These are phyloP conservation scores for Pseudopithomyces maydicus DNA, from an alignment of 2,329 filamentous ascomycete species.

Conservation along the genomic window DNA sequence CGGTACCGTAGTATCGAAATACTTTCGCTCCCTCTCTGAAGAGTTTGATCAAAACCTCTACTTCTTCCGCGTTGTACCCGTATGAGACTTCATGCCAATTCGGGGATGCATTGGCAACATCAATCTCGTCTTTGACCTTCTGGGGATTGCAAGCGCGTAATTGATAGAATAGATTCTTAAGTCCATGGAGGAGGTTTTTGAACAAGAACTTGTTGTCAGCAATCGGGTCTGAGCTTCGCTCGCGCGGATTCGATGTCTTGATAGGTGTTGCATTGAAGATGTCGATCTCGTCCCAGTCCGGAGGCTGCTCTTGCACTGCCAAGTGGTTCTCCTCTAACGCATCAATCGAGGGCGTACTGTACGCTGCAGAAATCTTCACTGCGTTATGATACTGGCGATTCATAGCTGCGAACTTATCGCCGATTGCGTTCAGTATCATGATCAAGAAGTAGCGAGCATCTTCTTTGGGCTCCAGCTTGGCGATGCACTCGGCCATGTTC, in stretches of 20 bases:
- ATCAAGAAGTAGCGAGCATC: slow-evolving; percentile 95
- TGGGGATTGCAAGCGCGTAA: slow-evolving; percentile 84
- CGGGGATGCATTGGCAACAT: slow-evolving; percentile 75
- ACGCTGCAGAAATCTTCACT: slow-evolving; percentile 84
- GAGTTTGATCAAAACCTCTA: slow-evolving; percentile 93
- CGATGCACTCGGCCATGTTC: slow-evolving; percentile 98
- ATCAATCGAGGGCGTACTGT: slow-evolving; percentile 68
- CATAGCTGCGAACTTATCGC: slow-evolving; percentile 98
- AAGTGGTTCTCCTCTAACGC: slow-evolving; percentile 78
- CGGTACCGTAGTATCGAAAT: slow-evolving; percentile 95
- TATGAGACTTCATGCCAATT: slow-evolving; percentile 97
- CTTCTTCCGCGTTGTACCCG: slow-evolving; percentile 96
- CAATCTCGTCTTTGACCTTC: slow-evolving; percentile 63
- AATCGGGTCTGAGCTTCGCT: slow-evolving; percentile 87
- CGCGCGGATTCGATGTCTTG: slow-evolving; percentile 88
- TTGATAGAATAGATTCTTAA: slow-evolving; percentile 97
- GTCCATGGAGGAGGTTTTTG: slow-evolving; percentile 90
- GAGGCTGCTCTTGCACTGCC: slow-evolving; percentile 77
- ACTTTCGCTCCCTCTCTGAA: slow-evolving; percentile 96
- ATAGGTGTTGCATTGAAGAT: slow-evolving; percentile 97
- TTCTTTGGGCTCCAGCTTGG: slow-evolving; percentile 88
- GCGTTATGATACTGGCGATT: slow-evolving; percentile 95
- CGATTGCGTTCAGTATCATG: slow-evolving; percentile 97
- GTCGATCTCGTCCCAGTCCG: slow-evolving; percentile 97
- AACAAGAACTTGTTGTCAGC: slow-evolving; percentile 98